Evolutionary conservation across 1,139 yeast species (phyloP).

Genomic region (Blastobotrys illinoisensis): DNA sequence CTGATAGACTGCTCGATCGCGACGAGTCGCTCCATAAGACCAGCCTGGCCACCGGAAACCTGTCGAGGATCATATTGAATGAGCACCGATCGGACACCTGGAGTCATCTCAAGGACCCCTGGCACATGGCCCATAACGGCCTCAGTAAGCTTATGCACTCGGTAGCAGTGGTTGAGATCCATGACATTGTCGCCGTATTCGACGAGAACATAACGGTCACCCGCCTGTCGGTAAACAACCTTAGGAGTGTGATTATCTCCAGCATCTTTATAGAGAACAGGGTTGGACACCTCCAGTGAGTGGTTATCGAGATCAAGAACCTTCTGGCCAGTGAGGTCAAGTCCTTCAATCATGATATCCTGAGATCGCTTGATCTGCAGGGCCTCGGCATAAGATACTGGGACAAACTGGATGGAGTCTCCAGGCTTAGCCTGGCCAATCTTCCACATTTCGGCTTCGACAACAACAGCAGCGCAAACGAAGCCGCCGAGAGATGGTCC

Average conservation of each 20-base stretch:
- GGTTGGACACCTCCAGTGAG: conserved; percentile 28
- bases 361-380: conserved; percentile 55
- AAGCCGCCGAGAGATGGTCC: conserved; percentile 98
- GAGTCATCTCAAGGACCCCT: conserved; percentile 93
- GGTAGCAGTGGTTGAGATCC: conserved; percentile 79
- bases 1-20: conserved; percentile 71
- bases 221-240: conserved; percentile 90
- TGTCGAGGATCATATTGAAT: conserved; percentile 67
- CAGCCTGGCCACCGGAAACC: conserved; percentile 34
- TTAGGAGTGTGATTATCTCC: conserved; percentile 52
- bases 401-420: conserved; percentile 72
- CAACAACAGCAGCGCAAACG: conserved; percentile 93
- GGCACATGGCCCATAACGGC: conserved; percentile 51
- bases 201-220: conserved; percentile 84
- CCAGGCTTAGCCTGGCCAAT: conserved; percentile 97
- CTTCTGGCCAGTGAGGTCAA: conserved; percentile 2
- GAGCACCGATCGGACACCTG: conserved; percentile 91
- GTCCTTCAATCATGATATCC: conserved; percentile 36
- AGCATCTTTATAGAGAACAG: conserved; percentile 47
- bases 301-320: conserved; percentile 1
- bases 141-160: conserved; percentile 77
- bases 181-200: conserved; percentile 87
- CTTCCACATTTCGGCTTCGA: conserved; percentile 97
- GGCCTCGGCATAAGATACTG: conserved; percentile 66
- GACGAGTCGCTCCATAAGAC: conserved; percentile 56